Base-by-base conservation (phyloP, 305 asterid species). In the Fraxinus nigra region DNA sequence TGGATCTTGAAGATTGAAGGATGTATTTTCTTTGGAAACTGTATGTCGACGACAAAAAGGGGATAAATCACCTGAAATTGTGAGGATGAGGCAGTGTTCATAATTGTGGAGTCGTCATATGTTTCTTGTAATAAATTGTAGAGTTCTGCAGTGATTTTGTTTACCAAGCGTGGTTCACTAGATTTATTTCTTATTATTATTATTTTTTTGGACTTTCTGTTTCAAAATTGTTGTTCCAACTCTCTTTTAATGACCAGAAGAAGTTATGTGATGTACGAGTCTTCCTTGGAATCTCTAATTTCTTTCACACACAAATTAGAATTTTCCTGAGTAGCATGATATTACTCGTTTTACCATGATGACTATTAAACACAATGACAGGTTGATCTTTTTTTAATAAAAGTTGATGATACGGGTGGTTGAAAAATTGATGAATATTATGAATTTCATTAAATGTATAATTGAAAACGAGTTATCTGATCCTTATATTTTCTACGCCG, bases 51-150 rank as follows among this genome's bases (percentile, higher is more conserved):
- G 67, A 37, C 37, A 59, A 6, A 81, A 77, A 28, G 3, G 65
- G 54, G 54, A 6, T 30, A 30, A 63, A 67, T 72, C 77, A 34
- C 72, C 73, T 78, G 81, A 75, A 75, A 51, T 46, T 75, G 80
- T 80, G n/a, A 10, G 51, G 46, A 54, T 8, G 48, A 48, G 46
- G 63, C 34, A 75, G 86, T 72, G 77, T 37, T n/a, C 37, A 65
- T 77, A 33, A 78, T 51, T 87, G 86, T 87, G 85, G 86, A 85
- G 84, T 85, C 83, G 78, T 85, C 80, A 37, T 54, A 35, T 72
- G 7, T 61, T 22, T 74, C 70, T 34, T 76, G 79, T 34, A 82
- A 77, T 61, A 72, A 80, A 83, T 33, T 33, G 76, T 79, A 79
- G 80, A 79, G 6, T 40, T 79, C 76, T 80, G 70, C 73, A 76